Conservation (phyloP, 768 basidiomycete species). For the Boletus tomentosulus region DNA sequence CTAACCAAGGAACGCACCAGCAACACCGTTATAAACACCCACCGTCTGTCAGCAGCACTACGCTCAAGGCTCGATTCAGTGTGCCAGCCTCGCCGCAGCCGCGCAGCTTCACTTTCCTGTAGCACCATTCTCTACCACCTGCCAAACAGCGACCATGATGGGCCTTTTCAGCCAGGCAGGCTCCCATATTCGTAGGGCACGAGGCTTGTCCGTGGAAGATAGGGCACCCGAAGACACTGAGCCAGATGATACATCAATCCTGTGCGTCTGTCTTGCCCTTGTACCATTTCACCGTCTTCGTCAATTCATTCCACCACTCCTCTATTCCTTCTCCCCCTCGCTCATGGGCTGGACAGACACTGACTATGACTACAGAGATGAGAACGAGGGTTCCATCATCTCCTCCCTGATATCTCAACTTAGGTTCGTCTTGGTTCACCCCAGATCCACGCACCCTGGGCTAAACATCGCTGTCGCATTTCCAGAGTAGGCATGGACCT, state of each 20-base stretch:
- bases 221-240: constrained; percentile 78
- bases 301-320: constrained; percentile 3
- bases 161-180: constrained; percentile 72
- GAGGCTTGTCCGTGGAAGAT: constrained; percentile 61
- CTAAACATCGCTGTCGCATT: not conserved
- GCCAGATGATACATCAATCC: constrained; percentile 85
- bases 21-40: not conserved
- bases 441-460: not conserved
- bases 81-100: constrained; percentile 22
- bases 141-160: constrained; percentile 52
- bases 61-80: not conserved
- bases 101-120: constrained; percentile 11
- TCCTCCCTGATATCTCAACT: constrained; percentile 85
- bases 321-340: not conserved
- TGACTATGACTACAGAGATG: constrained; percentile 61
- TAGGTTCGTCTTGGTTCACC: constrained; percentile 42
- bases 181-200: constrained; percentile 62
- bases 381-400: constrained; percentile 91
- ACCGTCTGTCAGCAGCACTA: not conserved
- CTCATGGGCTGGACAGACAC: constrained; percentile 31
- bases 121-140: not conserved
- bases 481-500: constrained; percentile 94
- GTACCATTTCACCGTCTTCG: constrained; percentile 22
- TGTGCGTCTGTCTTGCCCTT: constrained; percentile 50
- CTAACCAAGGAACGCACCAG: not conserved